Evolutionary conservation across 228 moss, liverwort and hornwort genomes (phyloP), one percentile per base, ranked within the genome.

Genomic region (Sphagnum fallax): DNA sequence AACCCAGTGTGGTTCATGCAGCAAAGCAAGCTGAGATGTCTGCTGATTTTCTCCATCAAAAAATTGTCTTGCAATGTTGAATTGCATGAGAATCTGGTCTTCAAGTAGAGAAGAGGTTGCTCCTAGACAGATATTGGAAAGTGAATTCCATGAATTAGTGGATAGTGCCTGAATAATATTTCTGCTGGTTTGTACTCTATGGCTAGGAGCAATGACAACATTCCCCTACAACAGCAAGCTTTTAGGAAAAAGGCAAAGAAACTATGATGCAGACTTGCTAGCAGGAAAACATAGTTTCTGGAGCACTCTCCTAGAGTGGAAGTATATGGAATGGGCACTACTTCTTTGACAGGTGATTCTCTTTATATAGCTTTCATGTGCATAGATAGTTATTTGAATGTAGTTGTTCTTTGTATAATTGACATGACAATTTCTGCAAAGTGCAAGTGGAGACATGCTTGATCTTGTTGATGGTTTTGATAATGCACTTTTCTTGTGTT

Each of bases 191-290:
- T 65, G 65, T 48, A 13, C 47, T 48, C 48, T 6, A 18, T 52
- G 49, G 6, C 4, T 16, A 4, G 0, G 15, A 49, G 62, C 8
- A 53, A 48, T 11, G 0, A 16, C 4, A 65, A 62, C 12, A 4
- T 2, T 10, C 49, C 53, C 0, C 73, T 73, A 58, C 65, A 78
- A 50, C 71, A 77, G 10, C 75, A 80, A 65, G 84, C 78, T 32
- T 77, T 66, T 10, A 61, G 69, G 32, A 81, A 73, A 7, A 78
- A 16, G 62, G 53, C 76, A 5, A 81, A 49, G 63, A 76, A 62
- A 15, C 6, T 81, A 64, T 66, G 61, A 16, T 65, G 62, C 1
- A 78, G 68, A n/a, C 52, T 78, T 51, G 50, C 70, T 61, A 67
- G 66, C 0, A 72, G 65, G 48, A 84, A 78, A 62, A 4, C 32